Percentiles rank a stretch among this genome's conserved stretches.
phyloP scores from a whole-genome alignment of 106 monocot species.

The Chionographis japonica region DNA sequence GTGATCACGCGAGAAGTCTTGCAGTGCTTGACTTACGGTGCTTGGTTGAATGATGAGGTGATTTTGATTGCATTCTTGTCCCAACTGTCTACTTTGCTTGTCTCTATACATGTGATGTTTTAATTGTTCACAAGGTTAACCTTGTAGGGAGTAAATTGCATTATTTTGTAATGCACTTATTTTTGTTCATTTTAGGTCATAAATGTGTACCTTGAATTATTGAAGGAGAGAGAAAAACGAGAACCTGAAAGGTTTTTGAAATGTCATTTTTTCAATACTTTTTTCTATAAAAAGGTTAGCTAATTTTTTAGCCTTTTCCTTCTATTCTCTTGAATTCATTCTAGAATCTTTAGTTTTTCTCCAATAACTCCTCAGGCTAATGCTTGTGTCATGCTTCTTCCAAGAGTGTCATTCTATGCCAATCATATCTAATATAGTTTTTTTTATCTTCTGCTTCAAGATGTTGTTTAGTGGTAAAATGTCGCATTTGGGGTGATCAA shows the following conservation, averaged over 20 bases:
- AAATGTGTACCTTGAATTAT: constrained; percentile 83
- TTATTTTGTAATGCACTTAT: background rate
- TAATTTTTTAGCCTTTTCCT: background rate
- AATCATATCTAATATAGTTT: no score
- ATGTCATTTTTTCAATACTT: constrained; percentile 97
- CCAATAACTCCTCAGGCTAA: no score
- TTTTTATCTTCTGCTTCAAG: no score
- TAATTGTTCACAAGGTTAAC: no score
- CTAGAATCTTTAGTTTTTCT: no score
- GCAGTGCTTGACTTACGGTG: constrained; percentile 64
- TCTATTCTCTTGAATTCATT: background rate
- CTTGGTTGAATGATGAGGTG: constrained; percentile 99
- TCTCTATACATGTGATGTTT: background rate
- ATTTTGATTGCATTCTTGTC: background rate
- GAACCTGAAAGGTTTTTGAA: constrained; percentile 66
- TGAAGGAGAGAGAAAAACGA: constrained; percentile 93
- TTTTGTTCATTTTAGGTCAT: constrained; percentile 59
- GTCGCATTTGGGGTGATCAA: no score
- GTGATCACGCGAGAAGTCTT: constrained; percentile 77
- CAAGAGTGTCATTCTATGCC: no score
- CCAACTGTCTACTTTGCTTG: background rate
- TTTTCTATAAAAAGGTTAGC: constrained; percentile 91
- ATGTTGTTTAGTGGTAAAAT: no score
- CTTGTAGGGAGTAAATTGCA: background rate
- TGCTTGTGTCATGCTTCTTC: no score